Conservation (phyloP, 192 early-diverging fungal genomes). For the Backusella circina region DNA sequence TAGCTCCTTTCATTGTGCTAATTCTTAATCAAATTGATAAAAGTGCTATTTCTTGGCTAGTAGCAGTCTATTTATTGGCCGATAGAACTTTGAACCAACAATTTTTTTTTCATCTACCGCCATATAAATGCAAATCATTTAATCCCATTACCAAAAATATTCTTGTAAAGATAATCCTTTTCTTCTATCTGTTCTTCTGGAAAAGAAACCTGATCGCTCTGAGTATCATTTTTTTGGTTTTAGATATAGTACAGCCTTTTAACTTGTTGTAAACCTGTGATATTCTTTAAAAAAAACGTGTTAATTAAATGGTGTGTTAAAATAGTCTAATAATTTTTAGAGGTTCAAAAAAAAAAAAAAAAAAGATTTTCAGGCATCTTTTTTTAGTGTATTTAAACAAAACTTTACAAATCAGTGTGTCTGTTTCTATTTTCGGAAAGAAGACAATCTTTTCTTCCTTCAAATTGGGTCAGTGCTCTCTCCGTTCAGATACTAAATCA, state of each 20-base stretch:
- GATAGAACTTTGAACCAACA: not conserved
- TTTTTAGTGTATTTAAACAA: not conserved
- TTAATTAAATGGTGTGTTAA: not conserved
- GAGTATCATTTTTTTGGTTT: not conserved
- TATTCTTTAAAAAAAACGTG: not conserved
- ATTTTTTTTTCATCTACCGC: not conserved
- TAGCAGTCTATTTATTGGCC: not conserved
- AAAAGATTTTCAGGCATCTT: not conserved
- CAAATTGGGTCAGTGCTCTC: not conserved
- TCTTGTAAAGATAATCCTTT: not conserved
- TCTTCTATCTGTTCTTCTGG: not conserved
- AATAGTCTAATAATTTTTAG: not conserved
- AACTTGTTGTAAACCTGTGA: not conserved
- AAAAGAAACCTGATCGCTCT: not conserved
- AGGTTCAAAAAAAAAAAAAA: not conserved
- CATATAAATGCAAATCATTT: not conserved
- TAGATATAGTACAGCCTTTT: not conserved
- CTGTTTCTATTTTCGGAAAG: not conserved
- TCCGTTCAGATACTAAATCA: not conserved
- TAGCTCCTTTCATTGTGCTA: not conserved
- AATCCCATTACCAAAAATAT: not conserved
- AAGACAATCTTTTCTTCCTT: not conserved
- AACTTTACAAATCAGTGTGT: constrained; percentile 1
- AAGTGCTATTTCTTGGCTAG: not conserved
- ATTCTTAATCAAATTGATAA: not conserved